phyloP scores from a whole-genome alignment of 441 rosid species.

The Euphorbia corollata region DNA sequence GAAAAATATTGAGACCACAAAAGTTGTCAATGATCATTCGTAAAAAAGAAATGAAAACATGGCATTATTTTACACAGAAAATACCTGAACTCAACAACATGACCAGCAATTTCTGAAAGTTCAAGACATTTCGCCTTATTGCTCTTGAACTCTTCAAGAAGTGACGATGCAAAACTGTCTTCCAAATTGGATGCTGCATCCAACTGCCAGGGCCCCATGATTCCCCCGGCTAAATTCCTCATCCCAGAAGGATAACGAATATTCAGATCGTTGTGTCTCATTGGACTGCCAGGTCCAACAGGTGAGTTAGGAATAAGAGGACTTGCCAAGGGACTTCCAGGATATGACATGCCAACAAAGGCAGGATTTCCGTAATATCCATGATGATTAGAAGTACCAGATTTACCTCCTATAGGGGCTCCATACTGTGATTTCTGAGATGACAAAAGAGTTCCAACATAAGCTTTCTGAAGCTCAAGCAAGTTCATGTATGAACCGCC shows the following conservation, averaged over 20 bases:
- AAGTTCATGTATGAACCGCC: constrained; percentile 47
- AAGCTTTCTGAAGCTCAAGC: constrained; percentile 46
- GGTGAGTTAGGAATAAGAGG: constrained; percentile 46
- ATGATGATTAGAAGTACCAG: constrained; percentile 34
- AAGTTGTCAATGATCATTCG: not conserved
- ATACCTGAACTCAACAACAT: constrained; percentile 75
- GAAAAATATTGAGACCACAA: not conserved
- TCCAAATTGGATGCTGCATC: constrained; percentile 38
- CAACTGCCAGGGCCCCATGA: constrained; percentile 49
- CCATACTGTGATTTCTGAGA: constrained; percentile 47
- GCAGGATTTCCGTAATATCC: constrained; percentile 46
- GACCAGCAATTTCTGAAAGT: constrained; percentile 55
- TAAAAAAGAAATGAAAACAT: constrained; percentile 6
- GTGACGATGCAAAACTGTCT: constrained; percentile 44
- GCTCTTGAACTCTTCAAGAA: constrained; percentile 61
- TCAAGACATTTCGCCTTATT: constrained; percentile 61
- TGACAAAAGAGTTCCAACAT: constrained; percentile 36
- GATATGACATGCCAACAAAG: constrained; percentile 46
- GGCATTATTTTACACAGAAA: constrained; percentile 14
- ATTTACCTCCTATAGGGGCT: constrained; percentile 35
- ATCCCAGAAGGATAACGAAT: constrained; percentile 43
- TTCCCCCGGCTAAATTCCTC: constrained; percentile 43
- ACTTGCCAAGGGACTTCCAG: constrained; percentile 39
- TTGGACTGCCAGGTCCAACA: constrained; percentile 43
- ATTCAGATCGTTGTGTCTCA: constrained; percentile 37